Evolutionary conservation across 2,329 filamentous ascomycete species (phyloP), one percentile per base, ranked within the genome.

Genomic region (Ascochyta lentis): DNA sequence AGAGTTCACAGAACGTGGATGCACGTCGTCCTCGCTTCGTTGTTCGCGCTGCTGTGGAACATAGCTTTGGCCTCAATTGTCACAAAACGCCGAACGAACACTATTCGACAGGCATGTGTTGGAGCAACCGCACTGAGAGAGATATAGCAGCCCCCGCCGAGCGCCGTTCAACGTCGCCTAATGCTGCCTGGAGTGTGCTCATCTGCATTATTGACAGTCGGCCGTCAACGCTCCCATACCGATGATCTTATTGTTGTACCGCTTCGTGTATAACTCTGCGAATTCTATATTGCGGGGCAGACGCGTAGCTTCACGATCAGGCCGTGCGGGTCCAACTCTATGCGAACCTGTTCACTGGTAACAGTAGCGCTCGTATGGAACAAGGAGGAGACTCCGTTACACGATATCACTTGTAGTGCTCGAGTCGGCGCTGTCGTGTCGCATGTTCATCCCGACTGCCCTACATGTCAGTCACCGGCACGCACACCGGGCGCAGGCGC

Each of bases 241-340:
- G 34, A 27, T 29, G 33, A 35, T 51, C 38, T 46, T 43, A 54
- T 46, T 47, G 22, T 34, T 39, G 24, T 50, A 49, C 41, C 19
- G 33, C 42, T 37, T 50, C 47, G 29, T 19, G 19, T 19, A 19
- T 47, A 50, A 43, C 22, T 16, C 12, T 16, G 23, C 22, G 58
- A 69, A 72, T 66, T 50, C 60, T 67, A 70, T 67, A 68, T 57
- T 70, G 69, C 68, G 71, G 70, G 67, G 62, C 57, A 54, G 54
- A 59, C 59, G 64, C 65, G 56, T 60, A 62, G 56, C 62, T 61
- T 57, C 41, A 54, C 45, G 31, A 42, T 46, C 41, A 35, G 34
- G 47, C 37, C 24, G 27, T 47, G 47, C 47, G 42, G 42, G 50
- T 37, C 61, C 59, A 54, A 48, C 47, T 58, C 56, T 48, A 56